Percentiles rank a stretch among this genome's conserved stretches.
These are phyloP conservation scores for Exobasidium rhododendri DNA, from an alignment of 1,284 basidiomycete genomes.

Conservation along the genomic window DNA sequence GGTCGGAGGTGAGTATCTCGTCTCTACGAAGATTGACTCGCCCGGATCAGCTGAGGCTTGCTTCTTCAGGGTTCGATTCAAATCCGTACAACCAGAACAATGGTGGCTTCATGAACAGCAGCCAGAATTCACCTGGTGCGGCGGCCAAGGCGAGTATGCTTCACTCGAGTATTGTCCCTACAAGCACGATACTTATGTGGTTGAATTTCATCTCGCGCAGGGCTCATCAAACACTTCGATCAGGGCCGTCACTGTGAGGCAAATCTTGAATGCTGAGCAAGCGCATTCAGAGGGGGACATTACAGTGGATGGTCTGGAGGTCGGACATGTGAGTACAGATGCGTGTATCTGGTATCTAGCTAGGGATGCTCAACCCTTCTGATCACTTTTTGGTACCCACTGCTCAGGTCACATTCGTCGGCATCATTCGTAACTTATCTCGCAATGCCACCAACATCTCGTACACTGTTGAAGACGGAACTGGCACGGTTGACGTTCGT, in stretches of 20 bases:
- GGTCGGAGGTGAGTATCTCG: not conserved
- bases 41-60: not conserved
- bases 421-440: conserved; percentile 69
- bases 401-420: conserved; percentile 66
- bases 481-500: conserved; percentile 79
- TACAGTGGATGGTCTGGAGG: conserved; percentile 73
- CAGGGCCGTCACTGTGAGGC: conserved; percentile 79
- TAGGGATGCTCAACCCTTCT: not conserved
- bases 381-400: not conserved
- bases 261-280: conserved; percentile 73
- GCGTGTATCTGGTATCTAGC: not conserved
- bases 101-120: conserved; percentile 35
- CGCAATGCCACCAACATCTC: conserved; percentile 76
- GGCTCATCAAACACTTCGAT: conserved; percentile 56
- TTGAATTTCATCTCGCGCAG: conserved; percentile 19
- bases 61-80: conserved; percentile 13
- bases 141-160: not conserved
- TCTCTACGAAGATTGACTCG: not conserved
- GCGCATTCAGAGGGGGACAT: conserved; percentile 84
- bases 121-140: not conserved
- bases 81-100: conserved; percentile 40
- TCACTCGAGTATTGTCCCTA: not conserved
- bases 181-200: conserved; percentile 8
- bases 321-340: conserved; percentile 67
- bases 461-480: conserved; percentile 83